These are phyloP conservation scores for Diaporthe sp. DNA, from an alignment of 2,329 filamentous ascomycete species.

Conservation along the genomic window DNA sequence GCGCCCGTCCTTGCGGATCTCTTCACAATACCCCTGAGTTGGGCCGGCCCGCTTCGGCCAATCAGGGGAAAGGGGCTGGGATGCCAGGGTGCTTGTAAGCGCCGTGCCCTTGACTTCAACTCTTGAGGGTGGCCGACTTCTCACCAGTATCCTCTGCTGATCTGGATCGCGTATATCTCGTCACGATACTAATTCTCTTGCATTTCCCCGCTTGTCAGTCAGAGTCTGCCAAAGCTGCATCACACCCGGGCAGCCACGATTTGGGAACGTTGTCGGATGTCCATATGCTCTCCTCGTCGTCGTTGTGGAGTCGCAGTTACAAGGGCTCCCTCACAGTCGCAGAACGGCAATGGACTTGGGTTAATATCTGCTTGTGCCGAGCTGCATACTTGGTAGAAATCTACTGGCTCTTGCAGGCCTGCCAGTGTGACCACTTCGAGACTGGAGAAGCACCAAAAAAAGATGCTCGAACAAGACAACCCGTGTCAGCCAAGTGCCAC, in stretches of 20 bases:
- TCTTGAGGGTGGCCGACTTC: not conserved
- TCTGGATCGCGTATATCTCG: not conserved
- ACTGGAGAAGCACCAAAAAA: slow-evolving; percentile 19
- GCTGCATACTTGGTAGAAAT: not conserved
- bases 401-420: slow-evolving; percentile 18
- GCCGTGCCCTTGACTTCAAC: slow-evolving; percentile 31
- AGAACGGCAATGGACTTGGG: not conserved
- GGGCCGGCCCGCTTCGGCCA: slow-evolving; percentile 21
- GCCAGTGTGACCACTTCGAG: slow-evolving; percentile 11
- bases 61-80: slow-evolving; percentile 11
- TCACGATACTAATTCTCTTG: not conserved
- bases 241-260: not conserved
- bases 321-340: not conserved
- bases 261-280: not conserved
- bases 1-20: slow-evolving; percentile 37
- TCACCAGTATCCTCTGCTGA: slow-evolving; percentile 17
- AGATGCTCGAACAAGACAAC: slow-evolving; percentile 6
- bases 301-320: not conserved
- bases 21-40: slow-evolving; percentile 37
- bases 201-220: not conserved
- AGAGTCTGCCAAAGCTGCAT: not conserved
- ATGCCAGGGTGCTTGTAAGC: slow-evolving; percentile 32
- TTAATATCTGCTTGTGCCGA: slow-evolving; percentile 3
- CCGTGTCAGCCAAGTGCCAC: slow-evolving; percentile 26
- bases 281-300: not conserved